These are phyloP conservation scores for Myriosclerotinia scirpicola DNA, from an alignment of 2,329 filamentous ascomycete species.

Conservation along the genomic window DNA sequence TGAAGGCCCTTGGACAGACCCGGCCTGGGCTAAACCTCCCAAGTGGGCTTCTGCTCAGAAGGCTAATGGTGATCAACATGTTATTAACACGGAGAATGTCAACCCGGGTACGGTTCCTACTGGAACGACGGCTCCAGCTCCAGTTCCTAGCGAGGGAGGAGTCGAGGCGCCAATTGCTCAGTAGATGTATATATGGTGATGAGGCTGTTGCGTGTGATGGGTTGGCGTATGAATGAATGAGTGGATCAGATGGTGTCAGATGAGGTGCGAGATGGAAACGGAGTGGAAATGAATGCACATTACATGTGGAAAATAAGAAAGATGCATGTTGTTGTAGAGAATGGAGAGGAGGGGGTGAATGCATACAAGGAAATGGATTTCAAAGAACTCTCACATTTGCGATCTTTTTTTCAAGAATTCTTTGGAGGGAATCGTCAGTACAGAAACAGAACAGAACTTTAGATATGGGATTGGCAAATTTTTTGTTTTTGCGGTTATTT, in stretches of 20 bases:
- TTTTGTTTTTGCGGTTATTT: not conserved
- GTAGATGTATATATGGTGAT: constrained; percentile 26
- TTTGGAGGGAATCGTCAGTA: not conserved
- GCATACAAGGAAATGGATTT: not conserved
- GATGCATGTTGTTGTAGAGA: not conserved
- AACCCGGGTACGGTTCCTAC: constrained; percentile 34
- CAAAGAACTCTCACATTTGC: not conserved
- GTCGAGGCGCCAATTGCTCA: constrained; percentile 33
- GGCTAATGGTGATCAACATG: constrained; percentile 43
- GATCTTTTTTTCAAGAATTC: not conserved
- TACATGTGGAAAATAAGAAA: not conserved
- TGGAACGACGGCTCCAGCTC: constrained; percentile 28
- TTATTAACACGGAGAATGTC: constrained; percentile 42
- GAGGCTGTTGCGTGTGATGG: constrained; percentile 6
- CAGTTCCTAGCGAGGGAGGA: constrained; percentile 30
- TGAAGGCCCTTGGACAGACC: constrained; percentile 82
- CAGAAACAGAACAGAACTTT: constrained; percentile 13
- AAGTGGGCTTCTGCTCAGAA: constrained; percentile 55
- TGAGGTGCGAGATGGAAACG: constrained; percentile 1
- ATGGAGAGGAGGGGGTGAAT: not conserved
- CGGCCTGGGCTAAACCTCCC: constrained; percentile 63
- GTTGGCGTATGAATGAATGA: not conserved
- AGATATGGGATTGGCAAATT: constrained; percentile 16
- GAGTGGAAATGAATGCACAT: constrained; percentile 4
- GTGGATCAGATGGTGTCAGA: constrained; percentile 1